Conservation (phyloP, 169 alveolate species). For the Miamiensis avidus region DNA sequence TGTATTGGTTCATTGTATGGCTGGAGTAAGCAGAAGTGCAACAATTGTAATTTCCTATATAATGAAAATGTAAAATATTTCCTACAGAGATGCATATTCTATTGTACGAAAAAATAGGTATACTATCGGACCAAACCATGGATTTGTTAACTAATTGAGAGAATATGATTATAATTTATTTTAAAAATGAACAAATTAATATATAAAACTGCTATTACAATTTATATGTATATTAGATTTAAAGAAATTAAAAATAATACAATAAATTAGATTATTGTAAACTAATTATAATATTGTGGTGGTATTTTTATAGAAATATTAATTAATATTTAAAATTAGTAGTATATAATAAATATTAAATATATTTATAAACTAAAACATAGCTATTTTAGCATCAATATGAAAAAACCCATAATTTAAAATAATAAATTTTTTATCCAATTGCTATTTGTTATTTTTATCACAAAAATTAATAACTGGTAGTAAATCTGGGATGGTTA, state of each 20-base stretch:
- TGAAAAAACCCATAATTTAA: background rate
- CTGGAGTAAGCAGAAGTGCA: slow-evolving; percentile 51
- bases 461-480: background rate
- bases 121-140: background rate
- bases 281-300: background rate
- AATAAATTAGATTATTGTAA: too few species aligned
- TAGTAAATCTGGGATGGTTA: background rate
- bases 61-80: slow-evolving; percentile 27
- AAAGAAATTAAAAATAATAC: background rate
- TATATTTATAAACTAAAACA: too few species aligned
- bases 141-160: background rate
- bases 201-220: too few species aligned
- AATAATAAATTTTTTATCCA: too few species aligned
- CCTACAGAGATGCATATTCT: background rate
- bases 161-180: background rate
- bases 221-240: too few species aligned
- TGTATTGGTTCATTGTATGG: slow-evolving; percentile 46
- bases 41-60: slow-evolving; percentile 46
- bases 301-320: too few species aligned
- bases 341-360: too few species aligned
- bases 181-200: background rate
- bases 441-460: background rate
- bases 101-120: background rate
- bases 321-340: too few species aligned
- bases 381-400: background rate